Conservation (phyloP, 805 yeast genomes). For the Metschnikowia anglica region DNA sequence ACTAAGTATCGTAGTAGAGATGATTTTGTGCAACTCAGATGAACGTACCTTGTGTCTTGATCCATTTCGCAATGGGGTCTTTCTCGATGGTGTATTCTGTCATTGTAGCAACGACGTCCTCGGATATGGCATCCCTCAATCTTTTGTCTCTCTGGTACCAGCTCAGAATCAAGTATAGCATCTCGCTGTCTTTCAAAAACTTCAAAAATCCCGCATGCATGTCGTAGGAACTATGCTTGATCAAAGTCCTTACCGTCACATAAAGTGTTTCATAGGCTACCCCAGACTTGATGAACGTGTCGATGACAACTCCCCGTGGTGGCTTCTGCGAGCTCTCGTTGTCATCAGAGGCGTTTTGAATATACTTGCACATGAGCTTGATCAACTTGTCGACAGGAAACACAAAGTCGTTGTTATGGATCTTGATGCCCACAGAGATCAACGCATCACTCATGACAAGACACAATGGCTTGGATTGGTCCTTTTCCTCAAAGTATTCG, state of each 20-base stretch:
- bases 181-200: slow-evolving; percentile 47
- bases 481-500: slow-evolving; percentile 26
- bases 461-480: slow-evolving; percentile 36
- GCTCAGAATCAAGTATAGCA: slow-evolving; percentile 58
- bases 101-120: slow-evolving; percentile 45
- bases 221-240: slow-evolving; percentile 58
- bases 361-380: slow-evolving; percentile 59
- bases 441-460: slow-evolving; percentile 39
- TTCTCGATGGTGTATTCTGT: slow-evolving; percentile 46
- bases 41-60: slow-evolving; percentile 12
- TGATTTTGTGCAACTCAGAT: slow-evolving; percentile 1
- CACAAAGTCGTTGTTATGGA: slow-evolving; percentile 68
- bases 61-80: slow-evolving; percentile 53
- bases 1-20: no score
- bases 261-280: slow-evolving; percentile 64
- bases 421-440: slow-evolving; percentile 56
- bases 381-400: slow-evolving; percentile 76
- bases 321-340: slow-evolving; percentile 29
- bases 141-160: slow-evolving; percentile 70
- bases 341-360: slow-evolving; percentile 38
- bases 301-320: slow-evolving; percentile 57
- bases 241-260: slow-evolving; percentile 58
- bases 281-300: slow-evolving; percentile 63
- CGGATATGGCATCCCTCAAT: slow-evolving; percentile 55
- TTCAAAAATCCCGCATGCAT: slow-evolving; percentile 46